phyloP scores from a whole-genome alignment of 257 asterid genomes.

The Gentiana straminea region DNA sequence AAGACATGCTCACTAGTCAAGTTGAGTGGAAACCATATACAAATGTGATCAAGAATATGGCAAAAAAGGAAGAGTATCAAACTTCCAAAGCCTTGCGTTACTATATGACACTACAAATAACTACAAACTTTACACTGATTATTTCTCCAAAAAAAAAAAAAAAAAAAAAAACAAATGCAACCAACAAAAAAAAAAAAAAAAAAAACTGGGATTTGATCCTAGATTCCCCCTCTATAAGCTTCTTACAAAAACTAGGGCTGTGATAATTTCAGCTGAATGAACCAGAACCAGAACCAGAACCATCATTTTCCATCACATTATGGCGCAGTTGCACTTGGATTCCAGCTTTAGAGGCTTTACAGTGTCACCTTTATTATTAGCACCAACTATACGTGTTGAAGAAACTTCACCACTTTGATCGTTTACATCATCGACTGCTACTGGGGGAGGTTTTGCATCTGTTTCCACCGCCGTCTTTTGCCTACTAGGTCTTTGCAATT shows the following conservation, averaged over 20 bases:
- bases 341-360: constrained; percentile 73
- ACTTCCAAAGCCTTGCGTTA: constrained; percentile 32
- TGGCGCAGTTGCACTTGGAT: constrained; percentile 89
- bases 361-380: constrained; percentile 40
- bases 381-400: constrained; percentile 34
- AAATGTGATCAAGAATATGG: constrained; percentile 39
- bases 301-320: constrained; percentile 35
- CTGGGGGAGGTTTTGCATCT: constrained; percentile 34
- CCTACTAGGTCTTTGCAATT: constrained; percentile 51
- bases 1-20: constrained; percentile 23
- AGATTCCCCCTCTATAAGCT: constrained; percentile 15
- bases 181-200: constrained; percentile 29
- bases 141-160: no score
- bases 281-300: constrained; percentile 1
- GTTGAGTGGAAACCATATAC: constrained; percentile 15
- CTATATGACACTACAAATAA: constrained; percentile 38
- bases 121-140: constrained; percentile 48
- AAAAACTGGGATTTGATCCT: constrained; percentile 20
- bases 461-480: constrained; percentile 32
- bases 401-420: constrained; percentile 8
- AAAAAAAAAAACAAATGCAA: constrained; percentile 8
- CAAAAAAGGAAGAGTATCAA: constrained; percentile 18
- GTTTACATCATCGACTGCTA: constrained; percentile 23
- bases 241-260: constrained; percentile 5
- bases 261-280: constrained; percentile 9